These are phyloP conservation scores for Sporobolomyces pararoseus DNA, from an alignment of 768 basidiomycete species.

Conservation along the genomic window DNA sequence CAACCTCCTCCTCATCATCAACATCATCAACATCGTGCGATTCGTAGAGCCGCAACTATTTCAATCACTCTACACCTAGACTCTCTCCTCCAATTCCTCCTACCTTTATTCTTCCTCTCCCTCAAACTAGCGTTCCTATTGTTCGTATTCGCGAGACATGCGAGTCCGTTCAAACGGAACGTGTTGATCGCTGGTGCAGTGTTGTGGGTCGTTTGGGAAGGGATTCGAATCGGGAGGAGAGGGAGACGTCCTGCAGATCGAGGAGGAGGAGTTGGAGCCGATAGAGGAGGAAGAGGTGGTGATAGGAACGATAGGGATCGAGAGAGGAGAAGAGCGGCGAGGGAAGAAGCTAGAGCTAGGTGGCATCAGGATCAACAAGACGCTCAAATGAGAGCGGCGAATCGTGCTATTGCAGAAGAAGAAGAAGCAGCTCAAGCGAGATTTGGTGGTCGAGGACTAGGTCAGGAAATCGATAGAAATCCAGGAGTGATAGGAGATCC, in stretches of 20 bases:
- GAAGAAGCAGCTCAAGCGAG: neutral
- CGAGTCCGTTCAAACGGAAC: conserved; percentile 25
- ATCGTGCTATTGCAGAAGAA: neutral
- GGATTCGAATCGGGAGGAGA: conserved; percentile 17
- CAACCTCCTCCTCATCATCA: neutral
- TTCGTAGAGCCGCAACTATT: conserved; percentile 17
- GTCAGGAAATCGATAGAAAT: no score
- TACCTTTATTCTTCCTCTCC: conserved; percentile 42
- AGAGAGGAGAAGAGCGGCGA: neutral
- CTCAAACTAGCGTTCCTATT: conserved; percentile 44
- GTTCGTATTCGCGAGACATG: conserved; percentile 44
- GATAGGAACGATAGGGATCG: neutral
- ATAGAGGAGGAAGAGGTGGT: conserved; percentile 1
- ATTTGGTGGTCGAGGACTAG: no score
- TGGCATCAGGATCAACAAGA: neutral
- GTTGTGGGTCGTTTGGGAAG: conserved; percentile 41
- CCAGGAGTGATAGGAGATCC: no score
- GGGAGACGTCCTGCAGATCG: conserved; percentile 11
- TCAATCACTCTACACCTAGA: conserved; percentile 45
- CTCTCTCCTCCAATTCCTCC: conserved; percentile 33
- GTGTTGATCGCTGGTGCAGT: conserved; percentile 35
- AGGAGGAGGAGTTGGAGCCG: conserved; percentile 18
- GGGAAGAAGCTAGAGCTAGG: neutral
- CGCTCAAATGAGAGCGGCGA: neutral
- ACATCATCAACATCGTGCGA: neutral